Evolutionary conservation across 1,284 basidiomycete genomes (phyloP), one percentile per base, ranked within the genome.

Genomic region (Spongiforma sp.): DNA sequence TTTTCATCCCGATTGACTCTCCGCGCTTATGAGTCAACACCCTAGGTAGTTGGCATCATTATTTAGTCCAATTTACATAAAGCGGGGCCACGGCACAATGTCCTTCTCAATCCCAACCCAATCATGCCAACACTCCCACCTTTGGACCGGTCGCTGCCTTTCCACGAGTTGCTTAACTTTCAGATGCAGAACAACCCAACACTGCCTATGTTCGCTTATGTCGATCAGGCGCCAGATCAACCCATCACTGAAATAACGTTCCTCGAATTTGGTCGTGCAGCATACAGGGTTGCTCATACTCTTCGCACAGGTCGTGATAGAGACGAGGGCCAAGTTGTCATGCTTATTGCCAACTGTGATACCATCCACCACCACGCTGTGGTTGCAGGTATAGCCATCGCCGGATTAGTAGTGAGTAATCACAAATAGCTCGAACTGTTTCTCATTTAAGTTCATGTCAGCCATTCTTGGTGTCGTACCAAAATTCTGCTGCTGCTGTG

Each of bases 401-500:
- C 77, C 14, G 77, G 77, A 17, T 56, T 71, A 5, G 68, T 72
- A 26, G 76, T 77, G 46, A 50, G 70, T n/a, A n/a, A n/a, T n/a
- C n/a, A n/a, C n/a, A n/a, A n/a, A n/a, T 37, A n/a, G n/a, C 28
- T 60, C n/a, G n/a, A n/a, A n/a, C n/a, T n/a, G n/a, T n/a, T n/a
- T n/a, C n/a, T n/a, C n/a, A n/a, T n/a, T n/a, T n/a, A n/a, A n/a
- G 30, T 43, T 46, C 19, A 11, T 43, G 2, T 30, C 43, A 78
- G 77, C 73, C 78, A 3, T 78, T 78, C 56, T 62, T 70, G 1
- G 76, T 79, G 7, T 78, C 77, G 0, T 67, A 66, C 4, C 65
- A 78, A 19, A 78, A 79, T 39, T 69, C 77, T 1, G 64, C 73
- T 10, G 68, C 63, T 12, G 77, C 72, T 15, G 62, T 78, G 34